Conservation (phyloP, 345 rosid genomes). For the Pistacia vera region DNA sequence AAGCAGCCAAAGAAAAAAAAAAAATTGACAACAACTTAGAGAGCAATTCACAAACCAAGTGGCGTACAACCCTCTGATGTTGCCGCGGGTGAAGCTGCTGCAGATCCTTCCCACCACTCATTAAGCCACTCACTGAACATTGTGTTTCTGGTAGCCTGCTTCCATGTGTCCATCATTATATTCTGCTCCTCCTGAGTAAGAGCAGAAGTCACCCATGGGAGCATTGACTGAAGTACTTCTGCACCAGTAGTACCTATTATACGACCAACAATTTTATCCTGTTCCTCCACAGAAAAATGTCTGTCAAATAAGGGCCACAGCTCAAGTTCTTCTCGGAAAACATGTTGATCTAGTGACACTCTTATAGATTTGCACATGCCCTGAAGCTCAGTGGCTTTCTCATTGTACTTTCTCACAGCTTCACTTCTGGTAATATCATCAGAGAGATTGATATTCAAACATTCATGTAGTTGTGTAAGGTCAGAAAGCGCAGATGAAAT, state of each 20-base stretch:
- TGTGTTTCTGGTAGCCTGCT: conserved; percentile 64
- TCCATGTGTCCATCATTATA: conserved; percentile 69
- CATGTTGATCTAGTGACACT: conserved; percentile 66
- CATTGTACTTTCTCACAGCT: conserved; percentile 35
- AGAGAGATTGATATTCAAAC: conserved; percentile 20
- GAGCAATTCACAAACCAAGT: conserved; percentile 34
- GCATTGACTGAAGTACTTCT: conserved; percentile 67
- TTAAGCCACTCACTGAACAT: conserved; percentile 70
- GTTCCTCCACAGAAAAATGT: conserved; percentile 66
- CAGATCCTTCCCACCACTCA: conserved; percentile 63
- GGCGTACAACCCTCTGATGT: conserved; percentile 51
- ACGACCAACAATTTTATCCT: conserved; percentile 60
- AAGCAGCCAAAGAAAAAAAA: neutral
- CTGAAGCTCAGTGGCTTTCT: conserved; percentile 60
- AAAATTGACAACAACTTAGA: neutral
- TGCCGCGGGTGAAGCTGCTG: conserved; percentile 27
- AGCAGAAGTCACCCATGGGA: conserved; percentile 70
- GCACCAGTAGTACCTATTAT: conserved; percentile 70
- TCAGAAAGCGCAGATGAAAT: conserved; percentile 51
- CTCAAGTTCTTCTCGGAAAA: conserved; percentile 60
- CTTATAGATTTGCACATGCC: conserved; percentile 66
- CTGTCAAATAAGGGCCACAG: conserved; percentile 66
- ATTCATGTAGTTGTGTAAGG: conserved; percentile 46
- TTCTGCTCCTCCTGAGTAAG: conserved; percentile 67
- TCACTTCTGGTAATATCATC: conserved; percentile 26